Conservation (phyloP, 2,329 filamentous ascomycete species). For the Scedosporium boydii region DNA sequence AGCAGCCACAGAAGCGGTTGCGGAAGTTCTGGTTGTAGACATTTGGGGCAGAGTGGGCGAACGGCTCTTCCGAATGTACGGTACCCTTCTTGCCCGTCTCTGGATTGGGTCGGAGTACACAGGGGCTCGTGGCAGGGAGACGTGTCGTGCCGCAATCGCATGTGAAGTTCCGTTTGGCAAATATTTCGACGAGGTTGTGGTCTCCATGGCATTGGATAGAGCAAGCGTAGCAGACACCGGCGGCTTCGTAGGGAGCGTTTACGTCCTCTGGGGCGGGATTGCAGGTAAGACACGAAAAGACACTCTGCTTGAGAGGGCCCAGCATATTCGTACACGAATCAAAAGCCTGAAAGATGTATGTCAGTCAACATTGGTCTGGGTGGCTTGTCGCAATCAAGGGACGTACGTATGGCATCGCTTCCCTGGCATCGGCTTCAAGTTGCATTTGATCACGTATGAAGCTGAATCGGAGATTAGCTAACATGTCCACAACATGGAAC, state of each 20-base stretch:
- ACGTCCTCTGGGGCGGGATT: constrained; percentile 64
- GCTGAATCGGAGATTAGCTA: constrained; percentile 29
- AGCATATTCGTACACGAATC: constrained; percentile 64
- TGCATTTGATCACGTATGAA: constrained; percentile 85
- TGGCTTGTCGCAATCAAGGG: neutral
- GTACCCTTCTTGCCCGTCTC: constrained; percentile 58
- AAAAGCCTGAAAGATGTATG: constrained; percentile 2
- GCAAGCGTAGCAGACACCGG: constrained; percentile 92
- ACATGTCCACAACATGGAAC: too few relatives aligned
- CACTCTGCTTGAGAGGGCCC: constrained; percentile 73
- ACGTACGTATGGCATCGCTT: constrained; percentile 83
- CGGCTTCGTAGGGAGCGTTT: constrained; percentile 51
- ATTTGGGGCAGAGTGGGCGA: constrained; percentile 50
- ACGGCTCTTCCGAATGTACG: constrained; percentile 65
- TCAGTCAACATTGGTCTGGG: constrained; percentile 12
- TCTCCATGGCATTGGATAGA: constrained; percentile 96
- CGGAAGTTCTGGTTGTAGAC: constrained; percentile 93
- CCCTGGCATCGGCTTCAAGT: constrained; percentile 88
- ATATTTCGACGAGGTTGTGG: constrained; percentile 89
- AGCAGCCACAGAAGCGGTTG: constrained; percentile 86
- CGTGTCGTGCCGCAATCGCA: constrained; percentile 93
- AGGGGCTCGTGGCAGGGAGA: constrained; percentile 60
- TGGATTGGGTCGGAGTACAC: constrained; percentile 63
- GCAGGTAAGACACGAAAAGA: constrained; percentile 92
- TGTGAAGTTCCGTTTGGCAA: constrained; percentile 88